phyloP scores from a whole-genome alignment of 176 grass and related monocot species.

The Cenchrus americanus region DNA sequence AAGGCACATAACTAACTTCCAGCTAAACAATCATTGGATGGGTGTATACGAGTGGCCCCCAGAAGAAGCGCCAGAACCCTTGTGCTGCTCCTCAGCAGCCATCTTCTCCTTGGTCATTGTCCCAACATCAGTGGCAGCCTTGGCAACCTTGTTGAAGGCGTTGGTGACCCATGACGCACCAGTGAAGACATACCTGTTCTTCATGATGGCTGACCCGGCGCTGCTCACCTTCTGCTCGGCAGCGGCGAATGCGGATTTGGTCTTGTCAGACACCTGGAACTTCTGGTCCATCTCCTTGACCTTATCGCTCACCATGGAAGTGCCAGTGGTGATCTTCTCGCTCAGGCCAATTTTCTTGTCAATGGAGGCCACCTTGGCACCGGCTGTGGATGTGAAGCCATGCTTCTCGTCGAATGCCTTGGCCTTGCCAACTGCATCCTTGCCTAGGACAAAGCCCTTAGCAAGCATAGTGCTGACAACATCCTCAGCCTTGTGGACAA shows the following conservation, averaged over 20 bases:
- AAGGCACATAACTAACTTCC: background rate
- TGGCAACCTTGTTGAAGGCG: constrained; percentile 70
- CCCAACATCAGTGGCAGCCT: constrained; percentile 66
- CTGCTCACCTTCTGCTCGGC: constrained; percentile 83
- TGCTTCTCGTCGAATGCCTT: constrained; percentile 78
- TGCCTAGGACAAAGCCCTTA: constrained; percentile 84
- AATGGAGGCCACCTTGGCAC: constrained; percentile 68
- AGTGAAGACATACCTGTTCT: constrained; percentile 86
- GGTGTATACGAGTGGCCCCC: constrained; percentile 49
- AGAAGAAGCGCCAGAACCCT: constrained; percentile 41
- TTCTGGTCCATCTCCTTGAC: constrained; percentile 85
- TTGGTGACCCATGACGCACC: constrained; percentile 66
- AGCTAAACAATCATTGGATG: constrained; percentile 37
- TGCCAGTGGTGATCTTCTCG: constrained; percentile 73
- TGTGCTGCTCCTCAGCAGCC: constrained; percentile 60
- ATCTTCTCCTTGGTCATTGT: constrained; percentile 94
- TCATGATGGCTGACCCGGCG: constrained; percentile 81
- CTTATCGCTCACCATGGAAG: constrained; percentile 68
- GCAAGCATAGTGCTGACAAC: constrained; percentile 86
- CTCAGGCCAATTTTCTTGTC: constrained; percentile 89
- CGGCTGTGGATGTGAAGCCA: constrained; percentile 77
- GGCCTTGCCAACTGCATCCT: constrained; percentile 72
- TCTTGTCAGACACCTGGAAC: constrained; percentile 89
- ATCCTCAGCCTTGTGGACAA: constrained; percentile 89
- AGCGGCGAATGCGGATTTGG: constrained; percentile 58